phyloP scores from a whole-genome alignment of 2,329 filamentous ascomycete genomes.

The Fusarium mexicanum region DNA sequence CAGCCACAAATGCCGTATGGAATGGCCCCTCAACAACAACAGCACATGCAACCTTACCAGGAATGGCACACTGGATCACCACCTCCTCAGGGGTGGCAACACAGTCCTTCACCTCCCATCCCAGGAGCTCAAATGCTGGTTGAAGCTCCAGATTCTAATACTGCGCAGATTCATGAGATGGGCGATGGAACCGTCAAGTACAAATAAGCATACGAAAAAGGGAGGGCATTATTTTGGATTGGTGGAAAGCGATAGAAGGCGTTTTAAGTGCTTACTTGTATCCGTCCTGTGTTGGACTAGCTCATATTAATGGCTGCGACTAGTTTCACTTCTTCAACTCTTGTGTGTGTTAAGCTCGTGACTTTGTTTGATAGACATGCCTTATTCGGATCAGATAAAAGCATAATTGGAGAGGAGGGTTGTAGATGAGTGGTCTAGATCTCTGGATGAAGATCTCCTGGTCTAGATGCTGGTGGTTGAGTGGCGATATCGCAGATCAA shows the following conservation, averaged over 20 bases:
- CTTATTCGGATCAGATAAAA: neutral
- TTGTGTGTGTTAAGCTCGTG: neutral
- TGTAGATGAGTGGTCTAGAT: neutral
- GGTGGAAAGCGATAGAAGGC: neutral
- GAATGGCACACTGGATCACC: constrained; percentile 13
- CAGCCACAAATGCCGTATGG: constrained; percentile 16
- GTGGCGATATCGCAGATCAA: neutral
- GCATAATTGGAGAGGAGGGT: neutral
- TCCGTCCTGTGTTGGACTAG: neutral
- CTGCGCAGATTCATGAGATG: constrained; percentile 16
- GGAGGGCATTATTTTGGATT: neutral
- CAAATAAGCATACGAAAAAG: constrained; percentile 2
- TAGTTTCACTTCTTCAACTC: neutral
- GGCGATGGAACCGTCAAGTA: neutral
- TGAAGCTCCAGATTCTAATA: constrained; percentile 16
- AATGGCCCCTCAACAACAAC: constrained; percentile 1
- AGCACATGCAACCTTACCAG: constrained; percentile 7
- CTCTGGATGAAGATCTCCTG: neutral
- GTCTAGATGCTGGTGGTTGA: neutral
- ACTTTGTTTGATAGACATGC: neutral
- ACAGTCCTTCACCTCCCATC: neutral
- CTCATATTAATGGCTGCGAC: neutral
- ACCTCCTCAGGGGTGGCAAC: constrained; percentile 15
- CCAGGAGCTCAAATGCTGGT: neutral
- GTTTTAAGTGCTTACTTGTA: constrained; percentile 17